Percentiles rank a stretch among this genome's conserved stretches.
Evolutionary conservation across 805 yeast genomes (phyloP).

Genomic region (Saccharomycopsis malanga): DNA sequence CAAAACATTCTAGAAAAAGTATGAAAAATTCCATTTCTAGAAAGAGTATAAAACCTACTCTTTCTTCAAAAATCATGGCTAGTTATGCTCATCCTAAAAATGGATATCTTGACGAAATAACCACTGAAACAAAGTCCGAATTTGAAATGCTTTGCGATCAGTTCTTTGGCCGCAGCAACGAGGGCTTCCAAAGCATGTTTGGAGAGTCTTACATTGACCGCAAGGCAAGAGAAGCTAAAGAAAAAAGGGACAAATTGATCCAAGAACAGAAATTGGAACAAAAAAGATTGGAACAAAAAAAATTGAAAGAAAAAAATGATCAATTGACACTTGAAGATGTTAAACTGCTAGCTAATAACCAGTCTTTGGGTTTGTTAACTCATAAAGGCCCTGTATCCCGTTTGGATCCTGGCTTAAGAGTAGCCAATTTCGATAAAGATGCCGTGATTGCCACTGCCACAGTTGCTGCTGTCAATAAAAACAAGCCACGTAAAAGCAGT

Average conservation of each 20-base stretch:
- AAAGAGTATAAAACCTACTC: slow-evolving; percentile 15
- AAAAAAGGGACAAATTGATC: slow-evolving; percentile 4
- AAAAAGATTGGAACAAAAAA: neutral
- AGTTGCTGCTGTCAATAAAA: neutral
- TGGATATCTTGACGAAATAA: slow-evolving; percentile 15
- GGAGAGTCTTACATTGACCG: slow-evolving; percentile 19
- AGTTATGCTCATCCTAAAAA: slow-evolving; percentile 9
- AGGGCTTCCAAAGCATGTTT: slow-evolving; percentile 14
- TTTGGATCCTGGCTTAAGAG: slow-evolving; percentile 20
- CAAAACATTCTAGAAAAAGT: neutral
- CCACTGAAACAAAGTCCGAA: slow-evolving; percentile 18
- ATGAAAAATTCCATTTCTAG: slow-evolving; percentile 13
- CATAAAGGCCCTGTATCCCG: slow-evolving; percentile 16
- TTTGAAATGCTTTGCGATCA: slow-evolving; percentile 20
- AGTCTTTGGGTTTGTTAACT: slow-evolving; percentile 2
- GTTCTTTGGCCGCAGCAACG: slow-evolving; percentile 16
- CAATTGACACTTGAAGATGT: slow-evolving; percentile 11
- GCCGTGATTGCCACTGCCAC: neutral
- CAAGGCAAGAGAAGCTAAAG: slow-evolving; percentile 9
- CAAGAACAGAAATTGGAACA: slow-evolving; percentile 2
- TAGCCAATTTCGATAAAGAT: neutral
- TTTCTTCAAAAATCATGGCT: slow-evolving; percentile 17
- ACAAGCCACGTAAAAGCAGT: neutral
- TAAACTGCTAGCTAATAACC: slow-evolving; percentile 6
- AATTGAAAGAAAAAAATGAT: neutral